Evolutionary conservation across 495 filamentous ascomycete species (phyloP).

Genomic region (Xylaria grammica): DNA sequence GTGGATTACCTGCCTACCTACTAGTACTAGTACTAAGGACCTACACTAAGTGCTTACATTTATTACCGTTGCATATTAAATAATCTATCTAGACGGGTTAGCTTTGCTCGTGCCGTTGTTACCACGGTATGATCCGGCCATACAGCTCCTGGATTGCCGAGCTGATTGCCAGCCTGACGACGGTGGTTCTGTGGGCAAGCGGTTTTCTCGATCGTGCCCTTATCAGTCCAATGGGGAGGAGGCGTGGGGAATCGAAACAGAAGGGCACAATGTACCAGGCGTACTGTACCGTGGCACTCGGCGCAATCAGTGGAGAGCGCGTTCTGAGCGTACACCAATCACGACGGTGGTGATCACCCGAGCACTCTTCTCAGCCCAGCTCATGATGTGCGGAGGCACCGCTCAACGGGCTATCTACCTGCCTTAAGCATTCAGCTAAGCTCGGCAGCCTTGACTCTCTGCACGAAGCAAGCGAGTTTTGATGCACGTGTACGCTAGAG

Average conservation of each 20-base stretch:
- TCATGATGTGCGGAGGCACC: neutral
- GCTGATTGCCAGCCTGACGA: slow-evolving; percentile 23
- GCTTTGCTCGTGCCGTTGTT: slow-evolving; percentile 16
- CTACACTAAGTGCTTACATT: neutral
- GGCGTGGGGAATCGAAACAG: neutral
- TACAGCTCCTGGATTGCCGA: slow-evolving; percentile 18
- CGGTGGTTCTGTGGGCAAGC: slow-evolving; percentile 13
- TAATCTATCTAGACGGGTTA: slow-evolving; percentile 8
- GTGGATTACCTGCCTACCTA: neutral
- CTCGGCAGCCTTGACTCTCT: slow-evolving; percentile 12
- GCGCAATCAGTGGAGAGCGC: slow-evolving; percentile 13
- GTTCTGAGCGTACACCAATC: slow-evolving; percentile 14
- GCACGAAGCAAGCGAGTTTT: slow-evolving; percentile 4
- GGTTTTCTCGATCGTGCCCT: slow-evolving; percentile 17
- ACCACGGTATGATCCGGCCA: slow-evolving; percentile 21
- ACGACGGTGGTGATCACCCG: slow-evolving; percentile 7
- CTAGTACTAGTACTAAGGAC: no score
- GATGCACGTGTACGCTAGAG: neutral
- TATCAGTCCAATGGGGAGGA: slow-evolving; percentile 22
- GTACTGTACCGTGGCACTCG: slow-evolving; percentile 16
- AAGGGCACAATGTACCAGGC: slow-evolving; percentile 8
- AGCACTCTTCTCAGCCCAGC: slow-evolving; percentile 12
- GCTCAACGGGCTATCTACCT: neutral
- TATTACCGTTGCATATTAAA: slow-evolving; percentile 5
- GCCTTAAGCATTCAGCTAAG: slow-evolving; percentile 23